Evolutionary conservation across 805 yeast species (phyloP), one percentile per base, ranked within the genome.

Genomic region (Danielozyma ontarioensis): DNA sequence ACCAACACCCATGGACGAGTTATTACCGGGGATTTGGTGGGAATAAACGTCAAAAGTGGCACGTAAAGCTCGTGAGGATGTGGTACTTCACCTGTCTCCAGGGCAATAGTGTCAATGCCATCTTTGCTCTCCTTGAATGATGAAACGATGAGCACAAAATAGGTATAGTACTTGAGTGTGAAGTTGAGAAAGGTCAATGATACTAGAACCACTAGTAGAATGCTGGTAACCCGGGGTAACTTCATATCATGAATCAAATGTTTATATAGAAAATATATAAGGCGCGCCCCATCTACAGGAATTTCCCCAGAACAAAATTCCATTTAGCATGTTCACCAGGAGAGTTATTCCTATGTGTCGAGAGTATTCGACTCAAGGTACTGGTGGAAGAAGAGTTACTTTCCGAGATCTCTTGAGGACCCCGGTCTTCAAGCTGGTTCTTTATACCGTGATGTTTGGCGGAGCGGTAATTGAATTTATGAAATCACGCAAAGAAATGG

Each of bases 1-100:
- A 72, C 28, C 8, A 75, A 47, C 4, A 72, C 72, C 79, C 80
- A 75, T 4, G 76, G 76, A 17, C 68, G 55, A 4, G 50, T 35
- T 2, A 66, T 3, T 2, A 65, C 59, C 1, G 68, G 57, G 1
- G 72, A 61, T 24, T 51, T 56, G 0, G 66, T 59, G 3, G 76
- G 74, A 14, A 72, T 73, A 32, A 72, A 62, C 2, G 76, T 68
- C n/a, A 74, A 49, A 25, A 69, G 50, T 4, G 78, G 76, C 4
- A 73, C 78, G 38, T 59, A 70, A 23, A 70, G 48, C 30, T 67
- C 70, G 35, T 62, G 64, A 0, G 76, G 72, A 34, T 62, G 64
- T 2, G 75, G 72, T 1, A 57, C 44, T 26, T 55, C 62, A 7
- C 60, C 63, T 2, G 61, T 50, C 39, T 59, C 64, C 35, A 57